A percentile compares a stretch with the other conserved stretches of the same genome.
These are phyloP conservation scores for Phytophthora sp. DNA, from an alignment of 352 stramenopile genomes.

Conservation along the genomic window DNA sequence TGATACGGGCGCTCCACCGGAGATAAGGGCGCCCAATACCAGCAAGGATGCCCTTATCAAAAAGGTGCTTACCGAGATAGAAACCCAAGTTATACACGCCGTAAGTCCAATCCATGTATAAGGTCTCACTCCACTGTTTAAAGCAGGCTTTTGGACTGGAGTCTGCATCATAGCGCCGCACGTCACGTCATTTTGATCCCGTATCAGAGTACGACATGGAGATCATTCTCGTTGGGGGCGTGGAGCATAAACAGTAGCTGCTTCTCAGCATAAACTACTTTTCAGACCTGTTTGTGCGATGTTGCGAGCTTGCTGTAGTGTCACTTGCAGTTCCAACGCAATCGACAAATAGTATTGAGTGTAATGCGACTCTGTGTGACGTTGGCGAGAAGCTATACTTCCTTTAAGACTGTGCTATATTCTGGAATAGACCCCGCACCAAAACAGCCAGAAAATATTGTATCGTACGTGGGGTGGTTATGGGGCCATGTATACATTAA, in stretches of 20 bases:
- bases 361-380: too few relatives aligned
- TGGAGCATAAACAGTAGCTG: background rate
- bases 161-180: background rate
- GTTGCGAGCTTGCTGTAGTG: background rate
- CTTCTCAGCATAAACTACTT: background rate
- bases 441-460: too few relatives aligned
- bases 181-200: background rate
- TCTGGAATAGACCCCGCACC: too few relatives aligned
- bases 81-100: background rate
- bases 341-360: too few relatives aligned
- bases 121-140: background rate
- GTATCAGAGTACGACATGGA: background rate
- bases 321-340: too few relatives aligned
- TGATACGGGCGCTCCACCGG: background rate
- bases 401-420: too few relatives aligned
- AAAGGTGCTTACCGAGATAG: too few relatives aligned
- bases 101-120: background rate
- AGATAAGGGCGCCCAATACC: background rate
- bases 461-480: too few relatives aligned
- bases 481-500: too few relatives aligned
- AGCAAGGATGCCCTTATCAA: too few relatives aligned
- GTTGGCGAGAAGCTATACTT: too few relatives aligned
- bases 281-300: background rate
- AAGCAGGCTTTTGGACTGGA: too few relatives aligned
- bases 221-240: background rate